Base-by-base conservation (phyloP, 2,329 filamentous ascomycete species). In the Mycosphaerella sp. region DNA sequence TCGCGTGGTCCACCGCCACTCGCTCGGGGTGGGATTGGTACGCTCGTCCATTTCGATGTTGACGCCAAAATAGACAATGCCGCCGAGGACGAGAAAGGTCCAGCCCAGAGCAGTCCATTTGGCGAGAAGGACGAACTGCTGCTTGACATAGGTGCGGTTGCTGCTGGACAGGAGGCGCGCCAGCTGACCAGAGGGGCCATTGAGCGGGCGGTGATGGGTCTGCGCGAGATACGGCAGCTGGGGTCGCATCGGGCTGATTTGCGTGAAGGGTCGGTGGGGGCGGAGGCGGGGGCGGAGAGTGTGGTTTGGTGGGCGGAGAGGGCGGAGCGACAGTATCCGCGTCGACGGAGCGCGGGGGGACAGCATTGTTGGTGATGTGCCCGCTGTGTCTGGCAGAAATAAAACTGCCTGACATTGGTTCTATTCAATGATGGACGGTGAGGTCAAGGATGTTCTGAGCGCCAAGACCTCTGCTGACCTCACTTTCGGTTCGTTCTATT, bases 111-210 rank as follows among this genome's bases (percentile, higher is more conserved):
- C 62, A 0, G 79, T 83, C 66, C 81, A 88, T 58, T 86, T 87
- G 28, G 83, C 72, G 36, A 83, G 84, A 27, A 86, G 75, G 62
- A 80, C 81, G 41, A 87, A 74, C 62, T 91, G 86, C 57, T 85
- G 77, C 56, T 80, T 84, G 52, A 90, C 73, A 74, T 83, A 88
- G 56, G 75, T 73, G 58, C 81, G 85, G 56, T 82, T 81, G 65
- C 89, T 85, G 0, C 87, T 94, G n/a, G 86, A 89, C 53, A 94
- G 79, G 55, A 87, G 80, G 46, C 90, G 84, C 3, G 80, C 79
- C 34, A 84, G 73, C 39, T 80, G 75, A 27, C 57, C 47, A 39
- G 53, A 34, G 47, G 59, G 48, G 18, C 59, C 36, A 54, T 59
- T 51, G 51, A 58, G 48, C 14, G 56, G 55, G 18, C 52, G 46